Conservation (phyloP, 306 rosid species). For the Sicyos edulis region DNA sequence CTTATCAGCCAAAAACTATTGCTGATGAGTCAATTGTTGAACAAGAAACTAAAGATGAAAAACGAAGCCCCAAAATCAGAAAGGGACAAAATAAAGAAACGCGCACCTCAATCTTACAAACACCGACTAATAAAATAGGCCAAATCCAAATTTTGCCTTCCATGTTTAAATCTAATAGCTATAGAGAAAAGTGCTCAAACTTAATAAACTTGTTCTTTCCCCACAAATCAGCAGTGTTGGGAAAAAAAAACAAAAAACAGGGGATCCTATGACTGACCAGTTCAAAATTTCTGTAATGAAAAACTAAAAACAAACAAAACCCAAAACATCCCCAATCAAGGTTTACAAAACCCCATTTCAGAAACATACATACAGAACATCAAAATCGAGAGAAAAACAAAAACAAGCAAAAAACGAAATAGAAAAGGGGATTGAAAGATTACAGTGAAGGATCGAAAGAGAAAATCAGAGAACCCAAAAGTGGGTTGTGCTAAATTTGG, state of each 20-base stretch:
- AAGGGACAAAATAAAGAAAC: slow-evolving; percentile 17
- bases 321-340: not conserved
- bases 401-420: not conserved
- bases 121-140: not conserved
- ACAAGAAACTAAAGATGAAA: not conserved
- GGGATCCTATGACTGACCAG: not conserved
- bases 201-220: not conserved
- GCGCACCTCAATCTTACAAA: slow-evolving; percentile 6
- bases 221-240: not conserved
- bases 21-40: not conserved
- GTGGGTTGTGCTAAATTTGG: not conserved
- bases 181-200: not conserved
- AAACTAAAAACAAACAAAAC: not conserved
- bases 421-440: not conserved
- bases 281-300: not conserved
- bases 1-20: not conserved
- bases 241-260: not conserved
- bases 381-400: not conserved
- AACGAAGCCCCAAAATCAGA: not conserved
- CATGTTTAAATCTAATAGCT: not conserved
- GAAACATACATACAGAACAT: not conserved
- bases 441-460: slow-evolving; percentile 1
- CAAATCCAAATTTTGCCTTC: not conserved
- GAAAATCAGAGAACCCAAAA: not conserved
- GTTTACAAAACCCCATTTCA: not conserved